These are phyloP conservation scores for Didymella exigua DNA, from an alignment of 2,329 filamentous ascomycete genomes.

Conservation along the genomic window DNA sequence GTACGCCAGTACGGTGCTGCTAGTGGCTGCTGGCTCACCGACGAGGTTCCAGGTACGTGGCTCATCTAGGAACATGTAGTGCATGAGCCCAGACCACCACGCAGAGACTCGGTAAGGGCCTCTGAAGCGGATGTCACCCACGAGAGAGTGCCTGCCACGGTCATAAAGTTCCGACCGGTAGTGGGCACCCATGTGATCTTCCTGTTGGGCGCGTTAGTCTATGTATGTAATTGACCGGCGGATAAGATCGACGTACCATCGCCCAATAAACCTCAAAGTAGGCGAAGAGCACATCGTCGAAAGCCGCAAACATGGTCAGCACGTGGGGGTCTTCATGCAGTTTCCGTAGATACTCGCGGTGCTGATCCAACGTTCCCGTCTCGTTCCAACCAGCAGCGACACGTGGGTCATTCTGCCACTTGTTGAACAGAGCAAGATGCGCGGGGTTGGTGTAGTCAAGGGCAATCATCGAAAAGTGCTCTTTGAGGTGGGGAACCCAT, in stretches of 20 bases:
- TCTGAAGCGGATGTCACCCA: conserved; percentile 61
- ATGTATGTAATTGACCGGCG: neutral
- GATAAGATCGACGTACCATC: conserved; percentile 54
- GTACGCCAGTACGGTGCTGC: conserved; percentile 72
- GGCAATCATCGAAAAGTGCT: conserved; percentile 79
- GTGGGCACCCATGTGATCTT: conserved; percentile 66
- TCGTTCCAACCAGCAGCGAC: conserved; percentile 82
- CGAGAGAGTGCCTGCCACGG: conserved; percentile 65
- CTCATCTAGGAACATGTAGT: conserved; percentile 66
- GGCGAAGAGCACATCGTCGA: conserved; percentile 72
- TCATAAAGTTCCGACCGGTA: conserved; percentile 63
- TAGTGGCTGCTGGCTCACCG: conserved; percentile 75
- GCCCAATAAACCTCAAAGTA: conserved; percentile 86
- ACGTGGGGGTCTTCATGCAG: conserved; percentile 75
- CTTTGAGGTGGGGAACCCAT: conserved; percentile 75
- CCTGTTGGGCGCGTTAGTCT: conserved; percentile 46
- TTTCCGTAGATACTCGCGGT: conserved; percentile 71
- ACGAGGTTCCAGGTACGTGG: conserved; percentile 61
- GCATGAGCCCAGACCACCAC: conserved; percentile 64
- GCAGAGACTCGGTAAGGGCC: conserved; percentile 62
- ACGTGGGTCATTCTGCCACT: conserved; percentile 83
- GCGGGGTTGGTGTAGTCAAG: conserved; percentile 68
- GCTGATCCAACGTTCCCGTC: conserved; percentile 75
- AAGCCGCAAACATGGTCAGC: conserved; percentile 71
- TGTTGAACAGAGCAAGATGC: conserved; percentile 74